A percentile compares a stretch with the other conserved stretches of the same genome.
These are phyloP conservation scores for Emericellopsis atlantica DNA, from an alignment of 2,329 filamentous ascomycete genomes.

Conservation along the genomic window DNA sequence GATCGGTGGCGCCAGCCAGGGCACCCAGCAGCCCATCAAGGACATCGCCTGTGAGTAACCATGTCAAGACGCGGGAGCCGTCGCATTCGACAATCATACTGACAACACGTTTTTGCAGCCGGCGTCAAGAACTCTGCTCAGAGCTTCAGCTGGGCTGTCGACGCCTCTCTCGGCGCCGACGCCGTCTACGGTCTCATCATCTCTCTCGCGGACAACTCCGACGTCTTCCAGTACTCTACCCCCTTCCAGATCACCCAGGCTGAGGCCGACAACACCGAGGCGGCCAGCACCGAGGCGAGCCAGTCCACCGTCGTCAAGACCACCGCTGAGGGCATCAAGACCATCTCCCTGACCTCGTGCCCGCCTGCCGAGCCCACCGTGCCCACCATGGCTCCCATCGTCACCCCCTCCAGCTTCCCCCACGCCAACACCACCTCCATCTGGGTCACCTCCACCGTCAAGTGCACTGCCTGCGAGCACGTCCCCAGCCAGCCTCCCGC, in stretches of 20 bases:
- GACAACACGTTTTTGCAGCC: slow-evolving; percentile 17
- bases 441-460: slow-evolving; percentile 7
- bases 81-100: neutral
- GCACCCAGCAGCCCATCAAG: slow-evolving; percentile 25
- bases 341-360: slow-evolving; percentile 13
- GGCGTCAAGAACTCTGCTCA: slow-evolving; percentile 31
- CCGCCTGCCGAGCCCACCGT: slow-evolving; percentile 9
- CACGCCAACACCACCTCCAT: slow-evolving; percentile 15
- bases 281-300: neutral
- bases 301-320: slow-evolving; percentile 13
- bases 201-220: slow-evolving; percentile 29
- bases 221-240: slow-evolving; percentile 48
- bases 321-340: slow-evolving; percentile 15
- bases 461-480: neutral
- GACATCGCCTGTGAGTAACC: slow-evolving; percentile 36
- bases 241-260: slow-evolving; percentile 38
- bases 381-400: slow-evolving; percentile 8
- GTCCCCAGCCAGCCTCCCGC: neutral
- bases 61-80: neutral
- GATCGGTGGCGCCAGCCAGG: slow-evolving; percentile 34
- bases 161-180: slow-evolving; percentile 26
- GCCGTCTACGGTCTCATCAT: slow-evolving; percentile 47
- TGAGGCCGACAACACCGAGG: neutral
- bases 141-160: slow-evolving; percentile 37
- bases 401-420: slow-evolving; percentile 7